phyloP scores from a whole-genome alignment of 768 basidiomycete species.

The Paxillus ammoniavirescens region DNA sequence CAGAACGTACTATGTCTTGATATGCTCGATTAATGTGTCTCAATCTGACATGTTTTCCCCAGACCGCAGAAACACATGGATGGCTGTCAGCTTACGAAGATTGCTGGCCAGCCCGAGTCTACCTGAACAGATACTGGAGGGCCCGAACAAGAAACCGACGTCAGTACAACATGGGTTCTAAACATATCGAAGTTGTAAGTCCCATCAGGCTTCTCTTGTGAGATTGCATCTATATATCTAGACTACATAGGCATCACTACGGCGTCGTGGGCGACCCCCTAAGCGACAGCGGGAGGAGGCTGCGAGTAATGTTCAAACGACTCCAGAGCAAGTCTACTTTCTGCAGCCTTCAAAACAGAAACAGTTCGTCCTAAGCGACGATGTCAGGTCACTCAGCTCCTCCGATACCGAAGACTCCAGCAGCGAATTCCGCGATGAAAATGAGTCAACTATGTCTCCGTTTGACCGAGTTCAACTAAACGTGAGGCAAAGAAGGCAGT shows the following conservation, averaged over 20 bases:
- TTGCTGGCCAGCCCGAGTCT: constrained; percentile 2
- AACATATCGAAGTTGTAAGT: neutral
- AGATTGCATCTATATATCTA: neutral
- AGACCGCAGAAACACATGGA: neutral
- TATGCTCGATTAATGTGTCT: neutral
- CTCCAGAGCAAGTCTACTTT: neutral
- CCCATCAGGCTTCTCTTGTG: neutral
- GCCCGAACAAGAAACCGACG: neutral
- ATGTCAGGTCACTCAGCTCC: neutral
- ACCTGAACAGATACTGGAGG: constrained; percentile 1
- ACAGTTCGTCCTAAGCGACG: neutral
- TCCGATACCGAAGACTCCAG: neutral
- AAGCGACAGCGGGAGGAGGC: too few species aligned
- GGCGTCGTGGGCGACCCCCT: too few species aligned
- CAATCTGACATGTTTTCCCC: neutral
- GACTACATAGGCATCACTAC: neutral
- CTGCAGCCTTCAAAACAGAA: neutral
- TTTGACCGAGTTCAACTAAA: neutral
- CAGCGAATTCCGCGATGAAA: neutral
- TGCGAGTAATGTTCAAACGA: neutral
- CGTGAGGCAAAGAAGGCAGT: neutral
- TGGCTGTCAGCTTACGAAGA: neutral
- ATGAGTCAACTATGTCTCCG: neutral
- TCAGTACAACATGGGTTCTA: neutral
- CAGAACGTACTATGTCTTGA: neutral